phyloP scores from a whole-genome alignment of 805 yeast genomes.

The Schwanniomyces yamadae region DNA sequence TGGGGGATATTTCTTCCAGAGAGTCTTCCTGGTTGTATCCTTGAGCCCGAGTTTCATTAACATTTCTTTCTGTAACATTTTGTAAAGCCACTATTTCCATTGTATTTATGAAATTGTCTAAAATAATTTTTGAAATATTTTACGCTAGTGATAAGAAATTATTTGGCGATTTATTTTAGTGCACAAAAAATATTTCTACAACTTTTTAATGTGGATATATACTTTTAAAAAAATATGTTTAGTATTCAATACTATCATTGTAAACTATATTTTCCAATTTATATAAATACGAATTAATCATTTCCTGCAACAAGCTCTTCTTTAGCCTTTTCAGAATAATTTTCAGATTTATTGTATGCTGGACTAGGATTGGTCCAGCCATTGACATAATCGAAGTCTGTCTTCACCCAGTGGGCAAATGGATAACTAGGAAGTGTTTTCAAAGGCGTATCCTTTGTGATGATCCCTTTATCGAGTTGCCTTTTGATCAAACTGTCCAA shows the following conservation, averaged over 20 bases:
- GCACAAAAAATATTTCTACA: too few relatives aligned
- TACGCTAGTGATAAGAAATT: too few relatives aligned
- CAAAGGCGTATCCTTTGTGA: conserved; percentile 53
- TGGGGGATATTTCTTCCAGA: neutral
- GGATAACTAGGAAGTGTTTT: conserved; percentile 62
- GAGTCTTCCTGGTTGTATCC: too few relatives aligned
- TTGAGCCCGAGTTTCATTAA: too few relatives aligned
- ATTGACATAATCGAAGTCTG: conserved; percentile 38
- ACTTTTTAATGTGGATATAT: too few relatives aligned
- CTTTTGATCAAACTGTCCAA: conserved; percentile 56
- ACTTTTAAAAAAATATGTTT: too few relatives aligned
- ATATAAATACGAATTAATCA: conserved; percentile 2
- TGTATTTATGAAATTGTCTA: neutral
- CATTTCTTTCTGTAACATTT: too few relatives aligned
- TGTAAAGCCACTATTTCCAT: neutral
- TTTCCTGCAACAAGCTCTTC: conserved; percentile 15
- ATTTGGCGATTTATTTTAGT: too few relatives aligned
- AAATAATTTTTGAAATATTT: too few relatives aligned
- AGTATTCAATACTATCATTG: too few relatives aligned
- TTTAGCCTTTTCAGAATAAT: conserved; percentile 22
- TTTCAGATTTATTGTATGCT: conserved; percentile 17
- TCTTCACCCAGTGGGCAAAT: conserved; percentile 56
- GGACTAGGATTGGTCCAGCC: conserved; percentile 41
- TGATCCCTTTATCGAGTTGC: conserved; percentile 57
- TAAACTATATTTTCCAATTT: too few relatives aligned